Percentiles rank a stretch among this genome's conserved stretches.
Evolutionary conservation across 2,329 filamentous ascomycete species (phyloP).

Genomic region (Triangularia verruculosa): DNA sequence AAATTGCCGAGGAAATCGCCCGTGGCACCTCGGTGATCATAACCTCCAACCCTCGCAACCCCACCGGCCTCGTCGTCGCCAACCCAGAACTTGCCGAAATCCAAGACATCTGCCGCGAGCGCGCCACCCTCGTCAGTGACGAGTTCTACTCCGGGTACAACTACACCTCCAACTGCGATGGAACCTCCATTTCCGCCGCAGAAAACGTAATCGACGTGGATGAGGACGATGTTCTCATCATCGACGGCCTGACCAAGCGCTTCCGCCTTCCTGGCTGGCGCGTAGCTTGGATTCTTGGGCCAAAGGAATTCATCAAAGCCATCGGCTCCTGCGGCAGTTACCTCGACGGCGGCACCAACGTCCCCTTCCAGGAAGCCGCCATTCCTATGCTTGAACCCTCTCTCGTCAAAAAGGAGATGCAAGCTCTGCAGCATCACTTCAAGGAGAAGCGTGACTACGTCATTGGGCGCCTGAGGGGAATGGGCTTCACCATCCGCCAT

Average conservation of each 20-base stretch:
- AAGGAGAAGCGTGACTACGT: constrained; percentile 89
- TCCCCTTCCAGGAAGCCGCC: constrained; percentile 92
- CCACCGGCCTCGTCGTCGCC: constrained; percentile 81
- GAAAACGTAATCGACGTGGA: constrained; percentile 89
- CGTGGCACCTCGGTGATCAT: constrained; percentile 84
- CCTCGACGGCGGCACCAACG: constrained; percentile 90
- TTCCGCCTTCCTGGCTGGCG: constrained; percentile 96
- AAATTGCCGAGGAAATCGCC: constrained; percentile 87
- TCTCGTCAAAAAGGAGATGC: constrained; percentile 81
- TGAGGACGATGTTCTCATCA: constrained; percentile 86
- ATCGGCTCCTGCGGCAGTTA: constrained; percentile 92
- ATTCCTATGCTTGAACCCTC: constrained; percentile 87
- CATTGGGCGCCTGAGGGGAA: constrained; percentile 71
- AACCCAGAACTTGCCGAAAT: constrained; percentile 86
- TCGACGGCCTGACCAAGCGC: constrained; percentile 93
- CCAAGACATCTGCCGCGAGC: constrained; percentile 86
- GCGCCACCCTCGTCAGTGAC: constrained; percentile 89
- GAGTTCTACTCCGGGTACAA: constrained; percentile 98
- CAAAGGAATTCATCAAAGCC: constrained; percentile 93
- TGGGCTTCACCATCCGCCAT: constrained; percentile 83
- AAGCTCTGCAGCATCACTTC: constrained; percentile 85
- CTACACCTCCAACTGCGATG: constrained; percentile 90
- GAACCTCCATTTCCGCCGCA: constrained; percentile 81
- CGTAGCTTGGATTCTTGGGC: constrained; percentile 92
- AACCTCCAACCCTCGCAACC: constrained; percentile 93